These are phyloP conservation scores for Cercospora sp. DNA, from an alignment of 2,329 filamentous ascomycete species.

Conservation along the genomic window DNA sequence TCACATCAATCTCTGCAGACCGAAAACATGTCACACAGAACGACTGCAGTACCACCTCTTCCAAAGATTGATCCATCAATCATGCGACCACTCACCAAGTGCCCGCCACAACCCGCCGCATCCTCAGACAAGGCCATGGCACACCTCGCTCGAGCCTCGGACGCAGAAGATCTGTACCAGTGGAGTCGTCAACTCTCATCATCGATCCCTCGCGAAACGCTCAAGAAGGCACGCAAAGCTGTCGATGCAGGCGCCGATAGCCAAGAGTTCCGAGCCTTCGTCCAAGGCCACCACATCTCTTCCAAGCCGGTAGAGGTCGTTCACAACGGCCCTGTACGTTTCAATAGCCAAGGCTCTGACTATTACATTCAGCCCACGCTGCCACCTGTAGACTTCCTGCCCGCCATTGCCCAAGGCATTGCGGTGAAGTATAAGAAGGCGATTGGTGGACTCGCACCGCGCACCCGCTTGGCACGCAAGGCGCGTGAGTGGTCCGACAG, in stretches of 20 bases:
- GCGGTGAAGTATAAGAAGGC: neutral
- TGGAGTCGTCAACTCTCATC: neutral
- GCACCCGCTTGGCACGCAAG: too few relatives aligned
- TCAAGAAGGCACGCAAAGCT: neutral
- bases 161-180: neutral
- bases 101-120: neutral
- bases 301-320: neutral
- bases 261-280: neutral
- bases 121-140: neutral
- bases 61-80: neutral
- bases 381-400: neutral
- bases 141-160: neutral
- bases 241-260: neutral
- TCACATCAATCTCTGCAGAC: neutral
- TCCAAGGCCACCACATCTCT: neutral
- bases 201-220: neutral
- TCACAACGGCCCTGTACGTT: accelerated
- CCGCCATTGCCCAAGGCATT: neutral
- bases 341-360: neutral
- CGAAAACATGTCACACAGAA: neutral
- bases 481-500: too few relatives aligned
- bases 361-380: neutral
- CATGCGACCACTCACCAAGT: neutral
- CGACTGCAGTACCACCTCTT: neutral
- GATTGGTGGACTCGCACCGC: neutral